phyloP scores from a whole-genome alignment of 2,329 filamentous ascomycete species.

The Mycocentrospora acerina region DNA sequence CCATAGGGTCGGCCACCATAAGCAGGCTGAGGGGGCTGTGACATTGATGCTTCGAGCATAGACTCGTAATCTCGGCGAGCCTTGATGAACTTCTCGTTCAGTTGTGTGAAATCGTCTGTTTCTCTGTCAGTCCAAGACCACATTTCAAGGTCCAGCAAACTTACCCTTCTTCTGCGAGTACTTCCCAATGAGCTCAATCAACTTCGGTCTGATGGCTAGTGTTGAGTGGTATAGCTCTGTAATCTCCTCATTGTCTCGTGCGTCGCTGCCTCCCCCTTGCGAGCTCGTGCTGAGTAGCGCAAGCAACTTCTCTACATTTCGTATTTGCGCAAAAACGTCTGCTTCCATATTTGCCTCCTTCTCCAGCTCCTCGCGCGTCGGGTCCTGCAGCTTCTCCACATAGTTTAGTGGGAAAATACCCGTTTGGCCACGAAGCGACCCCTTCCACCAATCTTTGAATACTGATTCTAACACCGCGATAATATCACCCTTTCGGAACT shows the following conservation, averaged over 20 bases:
- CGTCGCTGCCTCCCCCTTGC: constrained; percentile 53
- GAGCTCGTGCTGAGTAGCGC: constrained; percentile 83
- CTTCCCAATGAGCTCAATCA: constrained; percentile 97
- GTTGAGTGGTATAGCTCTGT: constrained; percentile 89
- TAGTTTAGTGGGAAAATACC: constrained; percentile 99
- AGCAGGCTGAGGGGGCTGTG: constrained; percentile 78
- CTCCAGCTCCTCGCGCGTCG: constrained; percentile 90
- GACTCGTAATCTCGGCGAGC: constrained; percentile 94
- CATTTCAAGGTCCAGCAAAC: constrained; percentile 1
- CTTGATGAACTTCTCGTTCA: constrained; percentile 99
- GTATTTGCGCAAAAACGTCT: constrained; percentile 74
- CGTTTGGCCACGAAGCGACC: constrained; percentile 88
- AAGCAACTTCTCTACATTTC: constrained; percentile 78
- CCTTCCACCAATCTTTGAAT: constrained; percentile 99
- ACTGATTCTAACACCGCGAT: constrained; percentile 97
- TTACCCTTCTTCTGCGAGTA: constrained; percentile 98
- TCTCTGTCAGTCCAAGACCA: constrained; percentile 10
- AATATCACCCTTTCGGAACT: constrained; percentile 94
- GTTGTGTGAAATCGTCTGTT: constrained; percentile 92
- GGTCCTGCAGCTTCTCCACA: constrained; percentile 94
- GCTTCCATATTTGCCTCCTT: constrained; percentile 94
- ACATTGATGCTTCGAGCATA: constrained; percentile 94
- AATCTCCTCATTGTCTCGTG: constrained; percentile 96
- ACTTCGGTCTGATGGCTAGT: constrained; percentile 87
- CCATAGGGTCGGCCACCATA: constrained; percentile 66